A percentile compares a stretch with the other conserved stretches of the same genome.
These are phyloP conservation scores for Fusarium dimerum DNA, from an alignment of 2,329 filamentous ascomycete genomes.

Conservation along the genomic window DNA sequence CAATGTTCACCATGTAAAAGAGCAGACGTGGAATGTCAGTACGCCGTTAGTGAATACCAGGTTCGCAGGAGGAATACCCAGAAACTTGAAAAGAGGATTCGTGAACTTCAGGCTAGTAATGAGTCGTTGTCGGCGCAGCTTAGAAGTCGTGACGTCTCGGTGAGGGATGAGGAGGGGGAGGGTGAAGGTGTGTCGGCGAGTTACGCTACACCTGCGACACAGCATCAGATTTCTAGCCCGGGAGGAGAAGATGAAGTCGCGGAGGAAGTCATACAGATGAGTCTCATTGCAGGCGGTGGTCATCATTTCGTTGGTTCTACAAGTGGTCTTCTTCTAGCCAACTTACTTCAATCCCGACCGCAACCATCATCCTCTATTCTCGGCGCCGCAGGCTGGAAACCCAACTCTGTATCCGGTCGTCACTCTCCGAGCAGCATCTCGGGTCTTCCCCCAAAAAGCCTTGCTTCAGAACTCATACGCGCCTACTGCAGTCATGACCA, in stretches of 20 bases:
- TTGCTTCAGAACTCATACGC: constrained; percentile 39
- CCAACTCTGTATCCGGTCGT: constrained; percentile 6
- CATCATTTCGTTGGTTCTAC: constrained; percentile 44
- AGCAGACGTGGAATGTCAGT: constrained; percentile 35
- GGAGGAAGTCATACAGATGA: constrained; percentile 45
- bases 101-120: constrained; percentile 35
- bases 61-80: constrained; percentile 34
- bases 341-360: constrained; percentile 35
- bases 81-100: constrained; percentile 36
- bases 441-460: constrained; percentile 34
- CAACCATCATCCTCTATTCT: constrained; percentile 12
- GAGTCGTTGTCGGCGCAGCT: constrained; percentile 12
- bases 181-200: not conserved
- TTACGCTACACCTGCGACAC: constrained; percentile 1
- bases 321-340: constrained; percentile 43
- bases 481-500: constrained; percentile 46
- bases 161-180: not conserved
- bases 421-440: constrained; percentile 11
- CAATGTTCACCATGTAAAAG: constrained; percentile 39
- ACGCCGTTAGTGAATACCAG: constrained; percentile 35
- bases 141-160: not conserved
- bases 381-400: constrained; percentile 15
- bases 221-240: constrained; percentile 6
- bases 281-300: constrained; percentile 43
- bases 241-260: constrained; percentile 32